These are phyloP conservation scores for Rhizopogon vinicolor DNA, from an alignment of 768 basidiomycete species.

Conservation along the genomic window DNA sequence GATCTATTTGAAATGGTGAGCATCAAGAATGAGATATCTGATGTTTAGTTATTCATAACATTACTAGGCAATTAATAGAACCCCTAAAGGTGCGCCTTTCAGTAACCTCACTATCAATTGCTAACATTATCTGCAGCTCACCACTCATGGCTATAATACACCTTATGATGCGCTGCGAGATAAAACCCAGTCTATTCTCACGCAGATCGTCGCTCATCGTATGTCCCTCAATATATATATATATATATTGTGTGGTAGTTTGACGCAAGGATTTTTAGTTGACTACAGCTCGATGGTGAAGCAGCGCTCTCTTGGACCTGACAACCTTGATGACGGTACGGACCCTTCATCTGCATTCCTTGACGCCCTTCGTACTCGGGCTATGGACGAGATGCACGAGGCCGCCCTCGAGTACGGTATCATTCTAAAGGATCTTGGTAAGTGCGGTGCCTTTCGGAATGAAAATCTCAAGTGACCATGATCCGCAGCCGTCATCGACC, in stretches of 20 bases:
- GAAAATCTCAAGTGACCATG: slow-evolving; percentile 5
- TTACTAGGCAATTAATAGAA: slow-evolving; percentile 41
- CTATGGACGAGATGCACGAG: slow-evolving; percentile 82
- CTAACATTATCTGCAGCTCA: slow-evolving; percentile 46
- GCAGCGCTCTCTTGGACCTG: slow-evolving; percentile 74
- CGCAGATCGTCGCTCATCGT: slow-evolving; percentile 80
- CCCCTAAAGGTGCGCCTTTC: slow-evolving; percentile 38
- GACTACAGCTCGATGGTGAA: slow-evolving; percentile 67
- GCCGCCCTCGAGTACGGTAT: slow-evolving; percentile 85
- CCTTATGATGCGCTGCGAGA: slow-evolving; percentile 76
- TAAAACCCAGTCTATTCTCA: slow-evolving; percentile 84
- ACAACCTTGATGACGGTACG: slow-evolving; percentile 64
- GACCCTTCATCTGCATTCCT: slow-evolving; percentile 76
- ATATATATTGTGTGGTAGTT: neutral
- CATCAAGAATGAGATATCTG: slow-evolving; percentile 15
- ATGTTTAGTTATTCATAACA: neutral
- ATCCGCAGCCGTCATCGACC: slow-evolving; percentile 69
- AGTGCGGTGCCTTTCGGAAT: slow-evolving; percentile 9
- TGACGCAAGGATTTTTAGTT: slow-evolving; percentile 24
- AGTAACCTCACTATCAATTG: slow-evolving; percentile 30
- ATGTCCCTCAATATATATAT: slow-evolving; percentile 35
- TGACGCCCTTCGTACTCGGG: slow-evolving; percentile 75
- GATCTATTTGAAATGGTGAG: slow-evolving; percentile 75
- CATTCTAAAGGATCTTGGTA: slow-evolving; percentile 73
- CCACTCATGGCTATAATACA: slow-evolving; percentile 80